Evolutionary conservation across 176 grass and related monocot species (phyloP), one percentile per base, ranked within the genome.

Genomic region (Oryza nivara): DNA sequence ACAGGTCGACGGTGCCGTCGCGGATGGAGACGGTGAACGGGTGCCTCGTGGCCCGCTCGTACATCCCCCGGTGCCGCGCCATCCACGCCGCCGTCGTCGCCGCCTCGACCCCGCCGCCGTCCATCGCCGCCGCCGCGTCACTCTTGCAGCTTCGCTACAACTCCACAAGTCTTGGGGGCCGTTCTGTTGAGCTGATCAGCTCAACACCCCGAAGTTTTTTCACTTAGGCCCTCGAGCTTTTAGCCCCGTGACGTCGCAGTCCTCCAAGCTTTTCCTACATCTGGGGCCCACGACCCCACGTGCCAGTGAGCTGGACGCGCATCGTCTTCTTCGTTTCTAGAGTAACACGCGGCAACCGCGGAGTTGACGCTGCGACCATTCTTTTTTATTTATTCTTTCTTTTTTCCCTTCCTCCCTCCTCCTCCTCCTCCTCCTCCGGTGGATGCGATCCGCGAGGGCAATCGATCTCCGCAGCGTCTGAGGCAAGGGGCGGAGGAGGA

Each of bases 21-120:
- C 85, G 83, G 87, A 98, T 98, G 67, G 92, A 81, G 78, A 89
- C 79, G 23, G 83, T 87, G 91, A 98, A 98, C 1, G 87, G 89
- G 77, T 95, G 95, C 76, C 91, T 91, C 43, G 89, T 95, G 17
- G 89, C 91, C 6, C 82, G 89, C 71, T 93, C 72, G 74, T 98
- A 95, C 79, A 93, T 86, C 75, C 63, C 9, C 52, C 65, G 72
- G 82, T 91, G 87, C 80, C 44, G 81, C 35, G 75, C 76, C 68
- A 93, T n/a, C 95, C 92, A 92, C 13, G 89, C 76, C 46, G 73
- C 92, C 45, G 83, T 95, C 25, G 40, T 82, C 58, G 66, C 66
- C 64, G 20, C 65, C 6, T 61, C 76, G 20, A 66, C 48, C 36
- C 30, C 72, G 67, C 58, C 67, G 67, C 83, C 64, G 26, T 83